phyloP scores from a whole-genome alignment of 176 grass and related monocot species.

The Echinochloa phyllopogon region DNA sequence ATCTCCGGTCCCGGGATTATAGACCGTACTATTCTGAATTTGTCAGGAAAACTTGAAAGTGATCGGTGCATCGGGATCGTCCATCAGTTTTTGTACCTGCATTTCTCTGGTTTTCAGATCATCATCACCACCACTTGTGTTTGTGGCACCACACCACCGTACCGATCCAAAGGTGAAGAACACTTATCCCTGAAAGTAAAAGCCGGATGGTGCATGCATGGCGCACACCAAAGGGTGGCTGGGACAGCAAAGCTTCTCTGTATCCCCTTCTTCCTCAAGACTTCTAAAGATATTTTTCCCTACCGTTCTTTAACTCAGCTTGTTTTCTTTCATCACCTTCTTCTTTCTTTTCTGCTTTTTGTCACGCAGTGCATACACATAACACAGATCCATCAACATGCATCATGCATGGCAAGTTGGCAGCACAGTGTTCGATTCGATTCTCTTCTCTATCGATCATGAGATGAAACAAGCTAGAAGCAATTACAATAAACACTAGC shows the following conservation, averaged over 20 bases:
- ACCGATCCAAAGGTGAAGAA: slow-evolving; percentile 40
- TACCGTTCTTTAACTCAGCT: not conserved
- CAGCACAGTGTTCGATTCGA: not conserved
- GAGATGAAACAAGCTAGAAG: not conserved
- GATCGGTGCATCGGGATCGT: not conserved
- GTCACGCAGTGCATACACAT: slow-evolving; percentile 38
- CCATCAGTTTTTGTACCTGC: not conserved
- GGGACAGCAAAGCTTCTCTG: slow-evolving; percentile 71
- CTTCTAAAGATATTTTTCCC: slow-evolving; percentile 61
- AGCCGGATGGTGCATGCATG: slow-evolving; percentile 19
- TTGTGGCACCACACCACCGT: not conserved
- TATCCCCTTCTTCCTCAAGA: slow-evolving; percentile 77
- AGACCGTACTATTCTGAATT: no score
- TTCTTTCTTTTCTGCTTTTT: slow-evolving; percentile 26
- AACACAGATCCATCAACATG: not conserved
- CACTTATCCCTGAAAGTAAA: slow-evolving; percentile 56
- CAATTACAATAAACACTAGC: no score
- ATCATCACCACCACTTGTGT: slow-evolving; percentile 9
- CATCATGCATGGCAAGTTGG: not conserved
- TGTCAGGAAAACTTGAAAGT: not conserved
- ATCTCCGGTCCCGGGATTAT: no score
- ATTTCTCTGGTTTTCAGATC: not conserved
- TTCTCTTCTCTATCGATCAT: not conserved
- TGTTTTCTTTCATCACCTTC: not conserved
- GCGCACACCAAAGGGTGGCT: slow-evolving; percentile 56